phyloP scores from a whole-genome alignment of 768 basidiomycete genomes.

The Hericium rajendrae region DNA sequence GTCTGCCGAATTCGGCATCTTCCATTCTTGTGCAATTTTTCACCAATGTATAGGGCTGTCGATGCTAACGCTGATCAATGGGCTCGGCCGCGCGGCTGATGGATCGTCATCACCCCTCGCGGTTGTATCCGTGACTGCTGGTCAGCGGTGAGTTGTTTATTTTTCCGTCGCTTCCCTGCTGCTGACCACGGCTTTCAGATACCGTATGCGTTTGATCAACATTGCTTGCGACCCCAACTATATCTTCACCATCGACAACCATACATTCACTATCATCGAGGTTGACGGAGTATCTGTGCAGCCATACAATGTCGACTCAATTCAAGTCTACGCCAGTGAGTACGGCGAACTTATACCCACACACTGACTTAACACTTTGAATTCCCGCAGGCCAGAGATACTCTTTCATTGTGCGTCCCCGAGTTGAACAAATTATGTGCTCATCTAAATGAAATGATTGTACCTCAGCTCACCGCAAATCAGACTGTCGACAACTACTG shows the following conservation, averaged over 20 bases:
- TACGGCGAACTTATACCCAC: neutral
- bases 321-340: constrained; percentile 26
- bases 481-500: constrained; percentile 33
- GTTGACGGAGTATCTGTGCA: constrained; percentile 28
- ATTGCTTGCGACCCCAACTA: constrained; percentile 23
- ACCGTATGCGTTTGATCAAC: constrained; percentile 26
- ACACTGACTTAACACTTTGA: neutral
- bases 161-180: neutral
- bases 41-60: constrained; percentile 11
- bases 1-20: neutral
- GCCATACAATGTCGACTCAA: constrained; percentile 25
- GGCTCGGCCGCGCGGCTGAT: constrained; percentile 28
- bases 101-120: constrained; percentile 26
- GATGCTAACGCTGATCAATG: constrained; percentile 37
- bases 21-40: neutral
- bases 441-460: neutral
- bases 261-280: constrained; percentile 34
- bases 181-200: neutral
- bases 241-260: constrained; percentile 26
- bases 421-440: neutral
- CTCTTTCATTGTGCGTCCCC: neutral
- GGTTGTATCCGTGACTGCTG: constrained; percentile 29
- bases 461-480: constrained; percentile 20
- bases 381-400: neutral
- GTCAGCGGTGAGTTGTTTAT: constrained; percentile 24